phyloP scores from a whole-genome alignment of 345 rosid species.

The Excoecaria cochinchinensis region DNA sequence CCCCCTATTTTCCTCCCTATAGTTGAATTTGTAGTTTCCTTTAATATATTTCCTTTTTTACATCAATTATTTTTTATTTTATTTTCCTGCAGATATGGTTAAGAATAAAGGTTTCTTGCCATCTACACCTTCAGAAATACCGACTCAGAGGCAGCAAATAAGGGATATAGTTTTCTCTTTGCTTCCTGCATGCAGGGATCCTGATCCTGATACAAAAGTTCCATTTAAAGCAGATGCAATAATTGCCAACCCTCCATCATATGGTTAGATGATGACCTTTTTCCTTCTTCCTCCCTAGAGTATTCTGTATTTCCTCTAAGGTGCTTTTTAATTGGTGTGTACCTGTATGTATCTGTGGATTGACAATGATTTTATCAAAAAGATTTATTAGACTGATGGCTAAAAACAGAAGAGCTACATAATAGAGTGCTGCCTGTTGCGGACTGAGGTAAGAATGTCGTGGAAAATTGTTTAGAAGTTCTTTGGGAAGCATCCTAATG shows the following conservation, averaged over 20 bases:
- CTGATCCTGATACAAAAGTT: constrained; percentile 39
- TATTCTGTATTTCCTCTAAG: neutral
- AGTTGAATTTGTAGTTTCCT: neutral
- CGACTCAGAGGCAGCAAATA: constrained; percentile 49
- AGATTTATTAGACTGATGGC: neutral
- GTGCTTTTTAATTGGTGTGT: neutral
- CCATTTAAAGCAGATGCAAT: constrained; percentile 48
- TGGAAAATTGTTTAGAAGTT: neutral
- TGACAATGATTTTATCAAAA: neutral
- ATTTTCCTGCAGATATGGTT: constrained; percentile 50
- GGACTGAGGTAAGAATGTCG: neutral
- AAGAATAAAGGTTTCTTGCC: constrained; percentile 68
- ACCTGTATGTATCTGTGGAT: neutral
- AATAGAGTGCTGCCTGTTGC: neutral
- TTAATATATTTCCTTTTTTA: neutral
- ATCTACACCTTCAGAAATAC: constrained; percentile 56
- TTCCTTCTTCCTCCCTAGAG: neutral
- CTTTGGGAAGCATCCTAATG: neutral
- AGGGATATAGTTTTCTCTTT: constrained; percentile 49
- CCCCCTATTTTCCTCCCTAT: too few species aligned
- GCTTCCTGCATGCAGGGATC: constrained; percentile 45
- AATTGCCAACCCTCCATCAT: constrained; percentile 62
- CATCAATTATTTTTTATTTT: neutral
- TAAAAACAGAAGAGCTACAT: neutral
- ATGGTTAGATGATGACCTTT: constrained; percentile 35